Conservation (phyloP, 202 grass and related monocot genomes). For the Digitaria exilis region DNA sequence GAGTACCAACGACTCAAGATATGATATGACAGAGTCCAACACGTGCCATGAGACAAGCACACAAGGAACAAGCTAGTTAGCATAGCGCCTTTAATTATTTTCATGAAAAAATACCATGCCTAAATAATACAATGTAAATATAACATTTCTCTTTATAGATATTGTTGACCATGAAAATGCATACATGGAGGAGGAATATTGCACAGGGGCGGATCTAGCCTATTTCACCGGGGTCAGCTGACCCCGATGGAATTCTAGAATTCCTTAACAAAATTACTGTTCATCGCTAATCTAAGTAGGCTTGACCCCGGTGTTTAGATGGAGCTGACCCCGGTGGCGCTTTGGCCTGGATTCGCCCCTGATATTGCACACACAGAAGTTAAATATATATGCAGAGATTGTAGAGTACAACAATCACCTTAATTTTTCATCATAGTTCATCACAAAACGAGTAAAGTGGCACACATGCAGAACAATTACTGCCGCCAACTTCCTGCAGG, state of each 20-base stretch:
- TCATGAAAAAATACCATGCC: not conserved
- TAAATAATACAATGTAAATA: not conserved
- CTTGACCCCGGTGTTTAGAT: no score
- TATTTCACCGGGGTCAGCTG: no score
- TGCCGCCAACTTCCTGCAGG: slow-evolving; percentile 3
- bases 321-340: no score
- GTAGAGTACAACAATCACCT: not conserved
- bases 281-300: no score
- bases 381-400: no score
- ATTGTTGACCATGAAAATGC: not conserved
- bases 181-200: not conserved
- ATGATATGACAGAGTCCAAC: not conserved
- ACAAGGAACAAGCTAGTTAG: not conserved
- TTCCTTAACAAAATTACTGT: no score
- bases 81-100: not conserved
- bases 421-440: slow-evolving; percentile 10
- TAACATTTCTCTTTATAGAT: not conserved
- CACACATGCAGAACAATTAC: slow-evolving; percentile 12
- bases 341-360: no score
- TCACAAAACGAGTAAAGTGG: not conserved
- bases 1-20: not conserved
- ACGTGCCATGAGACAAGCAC: not conserved
- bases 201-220: no score
- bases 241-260: no score
- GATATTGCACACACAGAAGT: not conserved